Conservation (phyloP, 306 rosid species). For the Quercus cerris region DNA sequence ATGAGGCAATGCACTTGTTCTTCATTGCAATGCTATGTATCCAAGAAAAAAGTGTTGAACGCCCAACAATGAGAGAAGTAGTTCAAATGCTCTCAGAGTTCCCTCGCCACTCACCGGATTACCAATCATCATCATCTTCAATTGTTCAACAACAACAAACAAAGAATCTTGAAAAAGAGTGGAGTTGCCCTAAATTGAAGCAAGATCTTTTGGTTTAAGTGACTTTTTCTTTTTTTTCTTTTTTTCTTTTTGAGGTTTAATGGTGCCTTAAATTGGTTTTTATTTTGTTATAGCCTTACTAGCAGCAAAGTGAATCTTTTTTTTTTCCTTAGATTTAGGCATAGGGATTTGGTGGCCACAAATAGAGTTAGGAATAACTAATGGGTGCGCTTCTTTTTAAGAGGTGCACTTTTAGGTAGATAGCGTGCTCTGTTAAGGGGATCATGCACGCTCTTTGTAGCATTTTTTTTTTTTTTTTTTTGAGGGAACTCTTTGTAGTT, state of each 20-base stretch:
- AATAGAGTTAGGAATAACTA: constrained; percentile 30
- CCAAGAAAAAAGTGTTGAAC: constrained; percentile 68
- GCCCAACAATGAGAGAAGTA: constrained; percentile 92
- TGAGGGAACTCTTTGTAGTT: constrained; percentile 17
- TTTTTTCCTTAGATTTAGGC: constrained; percentile 16
- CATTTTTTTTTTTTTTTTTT: too few relatives aligned
- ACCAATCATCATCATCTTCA: constrained; percentile 43
- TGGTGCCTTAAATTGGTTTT: constrained; percentile 22
- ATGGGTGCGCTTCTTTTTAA: constrained; percentile 26
- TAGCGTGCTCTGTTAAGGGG: constrained; percentile 12
- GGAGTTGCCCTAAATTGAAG: constrained; percentile 31
- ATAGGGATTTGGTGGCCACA: constrained; percentile 26
- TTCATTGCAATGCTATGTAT: constrained; percentile 65
- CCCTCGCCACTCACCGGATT: constrained; percentile 22
- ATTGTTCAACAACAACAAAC: constrained; percentile 6
- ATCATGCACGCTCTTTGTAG: constrained; percentile 15
- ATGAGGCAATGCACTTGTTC: constrained; percentile 73
- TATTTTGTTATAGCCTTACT: constrained; percentile 11
- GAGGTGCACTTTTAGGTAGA: constrained; percentile 8
- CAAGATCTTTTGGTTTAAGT: constrained; percentile 49
- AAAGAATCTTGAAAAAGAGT: constrained; percentile 18
- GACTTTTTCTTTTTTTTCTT: not conserved
- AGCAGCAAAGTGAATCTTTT: constrained; percentile 1
- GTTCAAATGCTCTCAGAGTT: constrained; percentile 87
- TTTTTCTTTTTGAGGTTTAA: not conserved